These are phyloP conservation scores for Aphanocladium album DNA, from an alignment of 2,329 filamentous ascomycete species.

Conservation along the genomic window DNA sequence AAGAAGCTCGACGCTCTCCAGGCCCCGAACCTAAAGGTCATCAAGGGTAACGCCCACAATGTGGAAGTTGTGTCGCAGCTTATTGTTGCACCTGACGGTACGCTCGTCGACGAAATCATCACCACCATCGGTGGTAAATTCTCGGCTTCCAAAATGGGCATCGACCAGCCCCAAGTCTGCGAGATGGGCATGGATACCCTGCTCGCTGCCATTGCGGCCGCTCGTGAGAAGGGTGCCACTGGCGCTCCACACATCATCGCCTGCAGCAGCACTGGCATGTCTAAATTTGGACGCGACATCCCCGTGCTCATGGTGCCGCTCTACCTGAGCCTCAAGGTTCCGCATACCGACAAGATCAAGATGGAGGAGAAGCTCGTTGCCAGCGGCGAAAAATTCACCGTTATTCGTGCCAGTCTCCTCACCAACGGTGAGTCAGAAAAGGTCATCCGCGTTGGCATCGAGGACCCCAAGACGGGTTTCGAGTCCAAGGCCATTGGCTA, in stretches of 20 bases:
- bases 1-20: constrained; percentile 40
- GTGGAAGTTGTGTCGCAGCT: constrained; percentile 30
- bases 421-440: constrained; percentile 23
- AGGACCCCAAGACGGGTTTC: constrained; percentile 28
- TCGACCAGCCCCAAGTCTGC: constrained; percentile 46
- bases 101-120: constrained; percentile 41
- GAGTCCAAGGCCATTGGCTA: constrained; percentile 40
- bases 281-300: constrained; percentile 32
- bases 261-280: constrained; percentile 37
- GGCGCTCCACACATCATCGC: constrained; percentile 30
- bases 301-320: constrained; percentile 39
- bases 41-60: constrained; percentile 45
- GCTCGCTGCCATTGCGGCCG: constrained; percentile 31
- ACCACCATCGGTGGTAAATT: constrained; percentile 41
- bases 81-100: constrained; percentile 26
- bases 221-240: constrained; percentile 23
- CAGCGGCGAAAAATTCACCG: constrained; percentile 28
- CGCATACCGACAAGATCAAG: constrained; percentile 43
- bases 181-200: constrained; percentile 38
- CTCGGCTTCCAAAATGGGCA: constrained; percentile 27
- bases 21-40: constrained; percentile 37
- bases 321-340: constrained; percentile 37
- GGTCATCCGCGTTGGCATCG: constrained; percentile 34
- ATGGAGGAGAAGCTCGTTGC: constrained; percentile 35
- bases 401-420: constrained; percentile 35